Conservation (phyloP, 371 early-diverging fungal species). For the Synchytrium microbalum region DNA sequence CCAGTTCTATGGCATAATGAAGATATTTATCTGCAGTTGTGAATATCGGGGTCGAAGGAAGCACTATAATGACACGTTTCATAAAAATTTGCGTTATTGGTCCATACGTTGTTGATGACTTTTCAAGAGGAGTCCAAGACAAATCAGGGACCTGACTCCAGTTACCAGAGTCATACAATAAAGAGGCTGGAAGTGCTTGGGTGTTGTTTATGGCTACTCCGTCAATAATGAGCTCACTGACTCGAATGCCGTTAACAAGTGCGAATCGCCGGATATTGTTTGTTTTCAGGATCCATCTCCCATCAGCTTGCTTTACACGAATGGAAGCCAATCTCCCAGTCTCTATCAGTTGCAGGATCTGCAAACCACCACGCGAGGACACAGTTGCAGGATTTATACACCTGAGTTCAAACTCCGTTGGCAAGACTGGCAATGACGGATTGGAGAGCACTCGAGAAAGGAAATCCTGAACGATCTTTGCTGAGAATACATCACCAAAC, state of each 20-base stretch:
- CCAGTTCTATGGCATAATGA: too few relatives aligned
- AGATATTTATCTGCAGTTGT: too few relatives aligned
- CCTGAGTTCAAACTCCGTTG: slow-evolving; percentile 46
- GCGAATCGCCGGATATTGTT: slow-evolving; percentile 47
- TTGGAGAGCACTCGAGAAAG: slow-evolving; percentile 15
- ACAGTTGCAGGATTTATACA: slow-evolving; percentile 55
- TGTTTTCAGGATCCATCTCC: slow-evolving; percentile 39
- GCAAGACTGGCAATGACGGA: slow-evolving; percentile 25
- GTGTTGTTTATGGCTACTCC: too few relatives aligned
- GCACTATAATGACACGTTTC: too few relatives aligned
- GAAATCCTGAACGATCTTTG: slow-evolving; percentile 39
- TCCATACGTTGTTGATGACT: too few relatives aligned
- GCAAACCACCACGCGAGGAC: slow-evolving; percentile 53
- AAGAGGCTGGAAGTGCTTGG: too few relatives aligned
- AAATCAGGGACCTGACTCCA: too few relatives aligned
- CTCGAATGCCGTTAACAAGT: slow-evolving; percentile 28
- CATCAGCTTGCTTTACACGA: slow-evolving; percentile 19
- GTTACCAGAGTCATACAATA: too few relatives aligned
- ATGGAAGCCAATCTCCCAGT: slow-evolving; percentile 45
- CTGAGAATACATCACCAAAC: slow-evolving; percentile 50
- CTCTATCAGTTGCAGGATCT: slow-evolving; percentile 51
- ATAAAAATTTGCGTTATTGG: too few relatives aligned
- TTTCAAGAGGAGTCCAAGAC: too few relatives aligned
- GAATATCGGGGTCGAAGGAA: too few relatives aligned
- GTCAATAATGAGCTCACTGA: too few relatives aligned